Evolutionary conservation across 2,329 filamentous ascomycete species (phyloP).

Genomic region (Pseudogymnoascus sp.): DNA sequence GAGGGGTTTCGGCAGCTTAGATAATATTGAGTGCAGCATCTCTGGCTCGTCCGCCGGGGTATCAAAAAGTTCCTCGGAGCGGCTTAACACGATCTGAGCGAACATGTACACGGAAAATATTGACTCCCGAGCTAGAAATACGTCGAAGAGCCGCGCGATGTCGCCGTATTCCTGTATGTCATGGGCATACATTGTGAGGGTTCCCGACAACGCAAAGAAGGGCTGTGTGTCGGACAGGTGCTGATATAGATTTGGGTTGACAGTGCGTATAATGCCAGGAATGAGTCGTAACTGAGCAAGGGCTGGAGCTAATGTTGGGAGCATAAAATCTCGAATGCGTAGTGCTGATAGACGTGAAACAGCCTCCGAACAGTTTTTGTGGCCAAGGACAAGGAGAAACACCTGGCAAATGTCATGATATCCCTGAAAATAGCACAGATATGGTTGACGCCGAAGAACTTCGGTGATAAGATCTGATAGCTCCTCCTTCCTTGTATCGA

Average conservation of each 20-base stretch:
- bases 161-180: constrained; percentile 85
- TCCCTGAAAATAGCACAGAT: constrained; percentile 93
- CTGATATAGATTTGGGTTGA: constrained; percentile 62
- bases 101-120: constrained; percentile 88
- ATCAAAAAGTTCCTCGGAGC: constrained; percentile 76
- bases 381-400: constrained; percentile 74
- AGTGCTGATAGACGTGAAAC: constrained; percentile 79
- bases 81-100: constrained; percentile 74
- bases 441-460: constrained; percentile 72
- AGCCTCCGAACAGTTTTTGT: constrained; percentile 50
- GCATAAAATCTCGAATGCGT: constrained; percentile 95
- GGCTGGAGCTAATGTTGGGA: constrained; percentile 75
- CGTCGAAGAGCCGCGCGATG: constrained; percentile 88
- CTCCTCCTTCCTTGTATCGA: constrained; percentile 64
- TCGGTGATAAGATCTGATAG: constrained; percentile 74
- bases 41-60: constrained; percentile 79
- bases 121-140: constrained; percentile 79
- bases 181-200: constrained; percentile 92
- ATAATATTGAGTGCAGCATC: constrained; percentile 82
- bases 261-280: constrained; percentile 67
- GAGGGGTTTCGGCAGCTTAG: constrained; percentile 75
- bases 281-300: constrained; percentile 81
- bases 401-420: constrained; percentile 99
- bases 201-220: constrained; percentile 89
- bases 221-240: constrained; percentile 77